phyloP scores from a whole-genome alignment of 1,284 basidiomycete species.

The Tilletiaria anomala region DNA sequence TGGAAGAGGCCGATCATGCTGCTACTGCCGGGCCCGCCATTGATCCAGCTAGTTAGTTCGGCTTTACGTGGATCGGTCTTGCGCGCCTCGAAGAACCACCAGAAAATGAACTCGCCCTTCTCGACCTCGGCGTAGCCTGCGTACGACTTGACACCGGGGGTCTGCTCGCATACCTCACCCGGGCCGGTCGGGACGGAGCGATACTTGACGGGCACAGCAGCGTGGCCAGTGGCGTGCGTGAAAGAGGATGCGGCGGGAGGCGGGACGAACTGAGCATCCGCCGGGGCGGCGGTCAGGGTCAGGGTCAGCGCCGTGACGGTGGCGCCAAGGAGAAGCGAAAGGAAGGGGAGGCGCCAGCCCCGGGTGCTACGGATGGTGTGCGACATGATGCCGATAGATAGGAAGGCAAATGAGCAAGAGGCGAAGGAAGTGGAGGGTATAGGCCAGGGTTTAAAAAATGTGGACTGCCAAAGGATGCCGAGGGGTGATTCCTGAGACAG shows the following conservation, averaged over 20 bases:
- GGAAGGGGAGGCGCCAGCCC: too few species aligned
- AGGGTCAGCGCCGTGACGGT: too few species aligned
- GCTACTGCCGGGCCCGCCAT: conserved; percentile 48
- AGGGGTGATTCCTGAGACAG: too few species aligned
- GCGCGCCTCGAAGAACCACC: conserved; percentile 22
- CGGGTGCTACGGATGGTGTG: too few species aligned
- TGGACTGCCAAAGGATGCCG: too few species aligned
- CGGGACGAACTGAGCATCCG: conserved; percentile 2
- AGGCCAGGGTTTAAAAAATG: too few species aligned
- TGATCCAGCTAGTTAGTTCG: conserved; percentile 19
- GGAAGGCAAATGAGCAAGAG: too few species aligned
- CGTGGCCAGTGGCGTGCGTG: conserved; percentile 7
- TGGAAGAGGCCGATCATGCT: conserved; percentile 57
- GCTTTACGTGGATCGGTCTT: conserved; percentile 14
- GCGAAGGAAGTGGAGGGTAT: too few species aligned
- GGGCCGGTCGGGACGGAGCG: conserved; percentile 44
- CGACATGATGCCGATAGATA: too few species aligned
- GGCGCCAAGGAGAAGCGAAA: too few species aligned
- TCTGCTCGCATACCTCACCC: conserved; percentile 62
- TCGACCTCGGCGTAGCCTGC: conserved; percentile 40
- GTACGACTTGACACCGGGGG: conserved; percentile 52
- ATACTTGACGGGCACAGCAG: conserved; percentile 15
- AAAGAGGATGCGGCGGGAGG: conserved; percentile 12
- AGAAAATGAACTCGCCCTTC: conserved; percentile 18
- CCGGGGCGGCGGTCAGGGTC: background rate